Percentiles rank a stretch among this genome's conserved stretches.
Evolutionary conservation across 768 basidiomycete species (phyloP).

Genomic region (Hericium erinaceus): DNA sequence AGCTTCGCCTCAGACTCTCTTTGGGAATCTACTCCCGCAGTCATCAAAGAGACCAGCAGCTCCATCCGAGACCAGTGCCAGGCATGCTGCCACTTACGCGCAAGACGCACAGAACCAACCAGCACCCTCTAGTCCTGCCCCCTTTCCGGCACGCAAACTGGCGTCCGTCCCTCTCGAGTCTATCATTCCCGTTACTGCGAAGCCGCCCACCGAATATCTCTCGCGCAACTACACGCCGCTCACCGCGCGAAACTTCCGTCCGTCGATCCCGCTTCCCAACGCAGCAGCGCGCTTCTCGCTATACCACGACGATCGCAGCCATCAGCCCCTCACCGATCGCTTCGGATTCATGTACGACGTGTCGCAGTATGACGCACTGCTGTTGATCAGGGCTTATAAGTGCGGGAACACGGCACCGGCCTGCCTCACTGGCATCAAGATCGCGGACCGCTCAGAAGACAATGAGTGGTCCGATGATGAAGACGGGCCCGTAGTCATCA

Average conservation of each 20-base stretch:
- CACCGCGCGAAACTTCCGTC: slow-evolving; percentile 65
- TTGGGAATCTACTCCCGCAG: slow-evolving; percentile 49
- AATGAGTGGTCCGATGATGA: slow-evolving; percentile 65
- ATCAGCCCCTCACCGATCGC: slow-evolving; percentile 67
- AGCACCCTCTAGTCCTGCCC: slow-evolving; percentile 15
- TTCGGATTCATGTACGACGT: slow-evolving; percentile 91
- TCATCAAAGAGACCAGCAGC: slow-evolving; percentile 34
- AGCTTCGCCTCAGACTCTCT: slow-evolving; percentile 38
- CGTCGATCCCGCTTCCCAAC: slow-evolving; percentile 53
- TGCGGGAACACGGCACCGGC: slow-evolving; percentile 73
- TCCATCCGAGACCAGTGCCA: slow-evolving; percentile 17
- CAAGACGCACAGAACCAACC: slow-evolving; percentile 6
- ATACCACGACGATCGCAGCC: slow-evolving; percentile 40
- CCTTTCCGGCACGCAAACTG: slow-evolving; percentile 20
- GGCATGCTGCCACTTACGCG: neutral
- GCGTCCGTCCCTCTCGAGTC: slow-evolving; percentile 63
- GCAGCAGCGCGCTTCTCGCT: slow-evolving; percentile 46
- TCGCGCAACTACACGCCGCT: slow-evolving; percentile 66
- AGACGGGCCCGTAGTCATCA: slow-evolving; percentile 29
- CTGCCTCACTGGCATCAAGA: slow-evolving; percentile 79
- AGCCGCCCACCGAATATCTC: slow-evolving; percentile 80
- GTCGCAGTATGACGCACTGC: slow-evolving; percentile 67
- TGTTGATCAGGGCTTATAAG: slow-evolving; percentile 64
- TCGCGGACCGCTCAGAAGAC: slow-evolving; percentile 74
- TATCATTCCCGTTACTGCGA: slow-evolving; percentile 71